phyloP scores from a whole-genome alignment of 345 rosid species.

The Gossypium anomalum region DNA sequence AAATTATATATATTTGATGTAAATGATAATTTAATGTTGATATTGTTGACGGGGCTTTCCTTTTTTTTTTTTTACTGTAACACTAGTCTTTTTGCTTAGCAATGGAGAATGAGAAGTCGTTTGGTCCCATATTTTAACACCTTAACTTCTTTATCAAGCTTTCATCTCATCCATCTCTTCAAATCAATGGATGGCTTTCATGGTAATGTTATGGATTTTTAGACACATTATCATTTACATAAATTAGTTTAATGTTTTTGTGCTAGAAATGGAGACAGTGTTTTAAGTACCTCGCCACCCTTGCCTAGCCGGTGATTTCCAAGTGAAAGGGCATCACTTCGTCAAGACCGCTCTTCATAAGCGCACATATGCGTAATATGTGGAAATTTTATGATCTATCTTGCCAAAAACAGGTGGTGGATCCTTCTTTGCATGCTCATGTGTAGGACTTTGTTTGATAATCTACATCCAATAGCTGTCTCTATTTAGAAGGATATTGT shows the following conservation, averaged over 20 bases:
- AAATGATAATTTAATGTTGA: conserved; percentile 12
- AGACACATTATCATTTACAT: background rate
- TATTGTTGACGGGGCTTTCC: background rate
- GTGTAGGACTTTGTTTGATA: no score
- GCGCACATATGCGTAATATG: no score
- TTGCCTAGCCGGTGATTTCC: no score
- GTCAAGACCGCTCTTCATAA: no score
- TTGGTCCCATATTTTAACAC: background rate
- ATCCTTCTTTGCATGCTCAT: no score
- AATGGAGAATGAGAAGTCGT: background rate
- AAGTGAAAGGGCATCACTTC: no score
- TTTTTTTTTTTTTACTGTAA: background rate
- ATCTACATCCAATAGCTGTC: no score
- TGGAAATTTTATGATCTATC: no score
- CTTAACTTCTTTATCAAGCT: background rate
- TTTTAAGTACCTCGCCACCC: no score
- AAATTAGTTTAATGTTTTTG: background rate
- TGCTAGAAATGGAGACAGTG: background rate
- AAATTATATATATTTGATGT: background rate
- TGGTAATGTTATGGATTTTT: no score
- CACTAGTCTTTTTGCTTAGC: conserved; percentile 3
- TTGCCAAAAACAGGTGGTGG: no score
- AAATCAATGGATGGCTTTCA: background rate
- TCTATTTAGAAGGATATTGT: no score
- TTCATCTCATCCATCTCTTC: background rate